A percentile compares a stretch with the other conserved stretches of the same genome.
Evolutionary conservation across 192 early-diverging fungal species (phyloP).

Genomic region (Tieghemiomyces parasiticus): DNA sequence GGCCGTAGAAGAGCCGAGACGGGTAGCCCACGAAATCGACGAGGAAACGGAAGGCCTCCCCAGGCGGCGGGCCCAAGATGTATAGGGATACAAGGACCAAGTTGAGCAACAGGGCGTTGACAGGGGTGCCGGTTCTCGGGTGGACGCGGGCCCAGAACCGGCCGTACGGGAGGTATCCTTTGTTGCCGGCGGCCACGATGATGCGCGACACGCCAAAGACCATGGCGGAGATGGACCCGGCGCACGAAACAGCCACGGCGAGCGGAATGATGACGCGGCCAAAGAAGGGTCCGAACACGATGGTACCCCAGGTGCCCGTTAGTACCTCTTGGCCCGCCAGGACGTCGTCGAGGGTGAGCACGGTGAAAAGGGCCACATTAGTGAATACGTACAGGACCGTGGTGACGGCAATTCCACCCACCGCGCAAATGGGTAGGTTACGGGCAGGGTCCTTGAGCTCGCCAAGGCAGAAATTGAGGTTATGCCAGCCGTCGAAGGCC

Average conservation of each 20-base stretch:
- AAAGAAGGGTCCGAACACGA: slow-evolving; percentile 32
- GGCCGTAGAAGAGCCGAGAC: slow-evolving; percentile 39
- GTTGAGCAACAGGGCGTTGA: slow-evolving; percentile 27
- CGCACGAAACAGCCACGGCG: slow-evolving; percentile 31
- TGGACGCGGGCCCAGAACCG: slow-evolving; percentile 24
- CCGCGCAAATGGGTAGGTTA: slow-evolving; percentile 57
- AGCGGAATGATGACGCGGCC: slow-evolving; percentile 33
- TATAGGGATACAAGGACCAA: slow-evolving; percentile 29
- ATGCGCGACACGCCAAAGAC: slow-evolving; percentile 32
- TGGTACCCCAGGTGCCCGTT: slow-evolving; percentile 37
- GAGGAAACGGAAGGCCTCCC: slow-evolving; percentile 37
- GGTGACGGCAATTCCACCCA: slow-evolving; percentile 55
- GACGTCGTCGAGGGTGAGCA: slow-evolving; percentile 49
- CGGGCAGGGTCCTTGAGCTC: slow-evolving; percentile 68
- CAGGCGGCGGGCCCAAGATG: slow-evolving; percentile 25
- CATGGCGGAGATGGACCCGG: slow-evolving; percentile 33
- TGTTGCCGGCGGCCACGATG: slow-evolving; percentile 31
- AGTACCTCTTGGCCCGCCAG: slow-evolving; percentile 40
- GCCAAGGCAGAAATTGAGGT: slow-evolving; percentile 61
- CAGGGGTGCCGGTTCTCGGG: slow-evolving; percentile 26
- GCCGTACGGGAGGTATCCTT: slow-evolving; percentile 34
- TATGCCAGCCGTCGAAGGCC: slow-evolving; percentile 50
- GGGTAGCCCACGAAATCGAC: slow-evolving; percentile 37
- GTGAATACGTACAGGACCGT: slow-evolving; percentile 57
- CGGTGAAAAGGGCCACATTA: slow-evolving; percentile 70